Base-by-base conservation (phyloP, 371 early-diverging fungal genomes). In the Rhizopus arrhizus region DNA sequence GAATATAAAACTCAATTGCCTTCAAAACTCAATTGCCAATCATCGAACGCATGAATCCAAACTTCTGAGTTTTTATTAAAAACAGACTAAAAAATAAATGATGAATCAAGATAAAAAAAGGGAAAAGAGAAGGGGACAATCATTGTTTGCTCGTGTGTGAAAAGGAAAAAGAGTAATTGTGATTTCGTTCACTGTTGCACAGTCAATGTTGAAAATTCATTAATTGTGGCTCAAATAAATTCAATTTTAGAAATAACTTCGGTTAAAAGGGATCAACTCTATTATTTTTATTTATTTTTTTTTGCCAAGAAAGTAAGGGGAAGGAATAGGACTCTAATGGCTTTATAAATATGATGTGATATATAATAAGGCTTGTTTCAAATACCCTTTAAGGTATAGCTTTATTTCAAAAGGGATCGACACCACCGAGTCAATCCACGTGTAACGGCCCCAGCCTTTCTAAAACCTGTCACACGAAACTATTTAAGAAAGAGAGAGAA, bases 361-460 rank as follows among this genome's bases (percentile, higher is more conserved):
- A 22, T 22, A 22, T 1, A 22, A 22, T 22, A 22, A 22, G 22
- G 22, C 22, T 22, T 22, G 22, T 22, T 22, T 22, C 22, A 22
- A 22, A 9, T 43, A 13, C 43, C n/a, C n/a, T 43, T 1, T 3
- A 43, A 4, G 43, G 43, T 13, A 43, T 43, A 43, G 43, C 15
- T 2, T 43, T 13, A 43, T 13, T 43, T 43, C 5, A 28, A 48
- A 15, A 48, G 29, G 48, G 48, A 48, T 48, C 48, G 48, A 48
- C 48, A 29, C 48, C 48, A 48, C 10, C 16, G 22, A 15, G 29
- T 48, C 8, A 48, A 48, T 48, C 29, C 48, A 48, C 48, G 48
- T 48, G 48, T 48, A 48, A 48, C 48, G 48, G 48, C 48, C 48
- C 48, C 48, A 48, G 48, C 48, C 48, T 48, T 29, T 43, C 15